phyloP scores from a whole-genome alignment of 1,284 basidiomycete genomes.

The Ceratorhiza oryzae-sativae region DNA sequence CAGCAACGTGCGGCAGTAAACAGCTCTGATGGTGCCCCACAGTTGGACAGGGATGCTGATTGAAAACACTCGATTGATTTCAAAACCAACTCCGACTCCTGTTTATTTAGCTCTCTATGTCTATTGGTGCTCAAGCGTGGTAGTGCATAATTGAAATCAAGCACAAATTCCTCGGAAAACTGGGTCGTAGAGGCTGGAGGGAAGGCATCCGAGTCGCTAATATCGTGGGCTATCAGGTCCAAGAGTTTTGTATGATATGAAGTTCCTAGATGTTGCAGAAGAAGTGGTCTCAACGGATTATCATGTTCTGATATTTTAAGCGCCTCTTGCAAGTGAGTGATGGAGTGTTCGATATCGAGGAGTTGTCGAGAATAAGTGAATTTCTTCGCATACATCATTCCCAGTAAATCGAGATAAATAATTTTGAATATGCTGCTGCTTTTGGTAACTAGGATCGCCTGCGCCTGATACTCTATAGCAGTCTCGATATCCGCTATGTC shows the following conservation, averaged over 20 bases:
- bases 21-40: neutral
- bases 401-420: neutral
- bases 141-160: neutral
- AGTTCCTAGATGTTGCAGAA: too few relatives aligned
- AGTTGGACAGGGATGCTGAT: neutral
- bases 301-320: neutral
- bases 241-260: too few relatives aligned
- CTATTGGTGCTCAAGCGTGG: neutral
- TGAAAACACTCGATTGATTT: neutral
- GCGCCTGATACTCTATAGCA: neutral
- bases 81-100: neutral
- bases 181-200: too few relatives aligned
- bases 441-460: neutral
- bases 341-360: neutral
- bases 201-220: too few relatives aligned
- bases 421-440: too few relatives aligned
- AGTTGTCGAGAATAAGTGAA: neutral
- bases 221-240: too few relatives aligned
- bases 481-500: neutral
- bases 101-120: too few relatives aligned
- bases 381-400: neutral
- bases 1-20: neutral
- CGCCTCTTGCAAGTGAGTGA: neutral
- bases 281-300: neutral
- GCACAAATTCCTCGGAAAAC: too few relatives aligned